A percentile compares a stretch with the other conserved stretches of the same genome.
Conservation (phyloP, 1,284 basidiomycete genomes). For the Cystobasidiaceae sp. region DNA sequence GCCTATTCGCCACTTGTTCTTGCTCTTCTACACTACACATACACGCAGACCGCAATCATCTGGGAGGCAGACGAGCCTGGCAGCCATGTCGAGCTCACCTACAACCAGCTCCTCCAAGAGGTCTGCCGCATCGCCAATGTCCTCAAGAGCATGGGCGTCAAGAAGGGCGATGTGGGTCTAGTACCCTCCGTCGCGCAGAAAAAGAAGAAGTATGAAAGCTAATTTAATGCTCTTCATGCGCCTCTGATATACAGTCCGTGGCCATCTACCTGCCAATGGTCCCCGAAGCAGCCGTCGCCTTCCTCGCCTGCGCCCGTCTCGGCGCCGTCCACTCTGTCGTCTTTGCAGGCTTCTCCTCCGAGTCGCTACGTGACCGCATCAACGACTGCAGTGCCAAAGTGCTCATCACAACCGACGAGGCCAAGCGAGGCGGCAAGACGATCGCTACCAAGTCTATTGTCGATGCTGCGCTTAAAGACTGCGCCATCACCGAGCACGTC, state of each 20-base stretch:
- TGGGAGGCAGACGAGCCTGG: conserved; percentile 96
- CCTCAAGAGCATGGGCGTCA: conserved; percentile 81
- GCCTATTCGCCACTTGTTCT: not conserved
- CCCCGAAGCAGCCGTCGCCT: conserved; percentile 76
- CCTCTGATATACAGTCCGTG: conserved; percentile 52
- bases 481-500: conserved; percentile 81
- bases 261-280: conserved; percentile 64
- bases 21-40: not conserved
- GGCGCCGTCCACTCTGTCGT: conserved; percentile 98
- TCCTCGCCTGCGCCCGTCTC: conserved; percentile 95
- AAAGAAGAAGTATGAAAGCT: too few species aligned
- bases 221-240: not conserved
- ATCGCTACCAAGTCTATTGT: conserved; percentile 96
- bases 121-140: conserved; percentile 88
- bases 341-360: conserved; percentile 97
- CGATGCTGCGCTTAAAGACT: conserved; percentile 82
- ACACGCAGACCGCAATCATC: conserved; percentile 76
- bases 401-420: conserved; percentile 93
- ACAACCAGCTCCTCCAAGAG: conserved; percentile 79
- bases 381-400: conserved; percentile 85
- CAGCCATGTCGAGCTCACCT: conserved; percentile 71
- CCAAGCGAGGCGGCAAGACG: conserved; percentile 83
- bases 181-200: too few species aligned
- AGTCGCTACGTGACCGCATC: conserved; percentile 88
- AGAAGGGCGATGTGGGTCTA: conserved; percentile 74